Evolutionary conservation across 129 eudicot genomes (phyloP).

Genomic region (Centaurea solstitialis): DNA sequence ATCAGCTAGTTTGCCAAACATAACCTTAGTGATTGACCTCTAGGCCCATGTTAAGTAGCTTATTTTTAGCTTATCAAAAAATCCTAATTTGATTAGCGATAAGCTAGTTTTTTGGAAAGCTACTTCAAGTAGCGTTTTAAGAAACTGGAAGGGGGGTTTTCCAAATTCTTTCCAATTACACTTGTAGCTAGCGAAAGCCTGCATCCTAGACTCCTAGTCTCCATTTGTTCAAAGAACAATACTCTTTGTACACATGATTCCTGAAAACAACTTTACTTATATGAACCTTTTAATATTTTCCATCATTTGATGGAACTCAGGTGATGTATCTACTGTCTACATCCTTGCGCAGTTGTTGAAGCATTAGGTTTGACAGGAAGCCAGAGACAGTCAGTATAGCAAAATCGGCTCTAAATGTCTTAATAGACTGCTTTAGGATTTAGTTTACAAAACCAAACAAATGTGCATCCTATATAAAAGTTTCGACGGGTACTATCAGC

Average conservation of each 20-base stretch:
- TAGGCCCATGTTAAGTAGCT: neutral
- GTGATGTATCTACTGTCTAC: neutral
- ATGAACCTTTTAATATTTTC: neutral
- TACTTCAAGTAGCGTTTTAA: neutral
- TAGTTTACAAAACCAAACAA: neutral
- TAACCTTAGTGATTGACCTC: neutral
- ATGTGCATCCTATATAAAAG: neutral
- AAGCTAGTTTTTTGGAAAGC: neutral
- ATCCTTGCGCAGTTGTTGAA: neutral
- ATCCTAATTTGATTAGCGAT: neutral
- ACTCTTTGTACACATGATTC: neutral
- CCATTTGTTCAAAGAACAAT: neutral
- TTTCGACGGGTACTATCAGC: neutral
- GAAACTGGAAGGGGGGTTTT: neutral
- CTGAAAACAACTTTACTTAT: neutral
- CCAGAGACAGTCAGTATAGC: neutral
- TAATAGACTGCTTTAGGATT: neutral
- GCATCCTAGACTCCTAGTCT: neutral
- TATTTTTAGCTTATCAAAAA: neutral
- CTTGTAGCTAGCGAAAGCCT: neutral
- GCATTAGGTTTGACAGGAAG: neutral
- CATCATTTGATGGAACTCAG: neutral
- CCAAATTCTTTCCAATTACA: neutral
- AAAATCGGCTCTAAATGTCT: neutral
- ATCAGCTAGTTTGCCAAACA: too few relatives aligned